phyloP scores from a whole-genome alignment of 805 yeast genomes.

The Jamesozyma gamospora region DNA sequence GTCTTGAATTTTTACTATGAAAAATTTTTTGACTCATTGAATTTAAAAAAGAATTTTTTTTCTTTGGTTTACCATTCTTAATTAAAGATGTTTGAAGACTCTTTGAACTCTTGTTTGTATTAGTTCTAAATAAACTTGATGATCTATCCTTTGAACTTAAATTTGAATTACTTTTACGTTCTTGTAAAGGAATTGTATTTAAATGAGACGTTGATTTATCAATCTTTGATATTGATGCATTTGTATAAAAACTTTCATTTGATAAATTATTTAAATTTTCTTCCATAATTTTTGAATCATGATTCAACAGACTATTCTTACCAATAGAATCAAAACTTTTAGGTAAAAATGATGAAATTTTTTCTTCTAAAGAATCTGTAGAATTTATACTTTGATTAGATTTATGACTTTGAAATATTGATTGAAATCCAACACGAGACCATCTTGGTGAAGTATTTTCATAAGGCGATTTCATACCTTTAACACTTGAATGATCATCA shows the following conservation, averaged over 20 bases:
- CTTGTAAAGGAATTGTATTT: constrained; percentile 2
- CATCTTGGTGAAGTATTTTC: constrained; percentile 7
- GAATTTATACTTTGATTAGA: constrained; percentile 4
- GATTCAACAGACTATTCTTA: neutral
- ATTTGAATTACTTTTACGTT: neutral
- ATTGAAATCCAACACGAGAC: constrained; percentile 15
- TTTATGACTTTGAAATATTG: constrained; percentile 10
- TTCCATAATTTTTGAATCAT: neutral
- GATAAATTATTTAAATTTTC: constrained; percentile 4
- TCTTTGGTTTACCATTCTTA: constrained; percentile 7
- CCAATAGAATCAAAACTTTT: constrained; percentile 4
- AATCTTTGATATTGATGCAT: constrained; percentile 8
- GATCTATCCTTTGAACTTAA: constrained; percentile 7
- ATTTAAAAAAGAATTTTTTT: constrained; percentile 12
- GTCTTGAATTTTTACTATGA: constrained; percentile 15
- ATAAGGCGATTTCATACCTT: constrained; percentile 8
- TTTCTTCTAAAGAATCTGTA: constrained; percentile 1
- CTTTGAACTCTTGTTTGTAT: constrained; percentile 4
- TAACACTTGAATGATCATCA: constrained; percentile 9
- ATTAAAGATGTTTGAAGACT: constrained; percentile 12
- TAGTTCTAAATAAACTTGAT: constrained; percentile 10
- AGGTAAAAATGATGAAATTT: constrained; percentile 1
- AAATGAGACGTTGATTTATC: constrained; percentile 6
- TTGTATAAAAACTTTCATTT: constrained; percentile 9
- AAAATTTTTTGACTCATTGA: constrained; percentile 20